These are phyloP conservation scores for Ambrosiella beaveri DNA, from an alignment of 2,329 filamentous ascomycete genomes.

Conservation along the genomic window DNA sequence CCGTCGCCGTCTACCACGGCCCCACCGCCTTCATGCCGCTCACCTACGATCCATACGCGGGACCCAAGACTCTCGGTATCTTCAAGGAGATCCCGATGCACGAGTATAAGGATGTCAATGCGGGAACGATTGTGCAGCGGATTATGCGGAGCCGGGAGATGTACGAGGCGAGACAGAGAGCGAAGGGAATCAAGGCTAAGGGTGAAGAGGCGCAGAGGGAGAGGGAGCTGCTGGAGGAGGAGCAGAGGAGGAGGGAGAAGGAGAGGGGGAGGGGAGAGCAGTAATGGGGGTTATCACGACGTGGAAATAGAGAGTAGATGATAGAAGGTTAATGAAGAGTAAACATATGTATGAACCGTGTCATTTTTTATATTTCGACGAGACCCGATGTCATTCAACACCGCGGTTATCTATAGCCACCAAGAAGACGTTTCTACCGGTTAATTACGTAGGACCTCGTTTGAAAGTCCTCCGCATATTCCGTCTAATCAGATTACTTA, in stretches of 20 bases:
- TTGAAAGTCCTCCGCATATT: too few relatives aligned
- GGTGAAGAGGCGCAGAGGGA: constrained; percentile 50
- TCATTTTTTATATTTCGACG: background rate
- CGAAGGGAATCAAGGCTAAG: constrained; percentile 74
- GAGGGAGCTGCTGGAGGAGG: constrained; percentile 44
- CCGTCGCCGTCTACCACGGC: constrained; percentile 84
- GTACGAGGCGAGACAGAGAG: constrained; percentile 81
- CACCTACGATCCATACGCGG: constrained; percentile 65
- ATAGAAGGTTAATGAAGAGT: background rate
- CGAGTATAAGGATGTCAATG: constrained; percentile 73
- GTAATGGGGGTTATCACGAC: background rate
- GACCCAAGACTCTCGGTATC: constrained; percentile 65
- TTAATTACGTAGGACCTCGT: too few relatives aligned
- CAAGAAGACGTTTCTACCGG: too few relatives aligned
- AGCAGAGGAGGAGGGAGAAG: constrained; percentile 33
- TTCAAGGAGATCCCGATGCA: constrained; percentile 65
- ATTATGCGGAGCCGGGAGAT: constrained; percentile 74
- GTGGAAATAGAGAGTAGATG: background rate
- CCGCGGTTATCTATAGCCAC: too few relatives aligned
- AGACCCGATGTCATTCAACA: background rate
- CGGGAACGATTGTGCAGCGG: constrained; percentile 74
- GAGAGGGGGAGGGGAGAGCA: constrained; percentile 16
- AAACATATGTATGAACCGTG: background rate
- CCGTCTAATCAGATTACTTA: too few relatives aligned
- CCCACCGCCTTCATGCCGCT: constrained; percentile 77